Percentiles rank a stretch among this genome's conserved stretches.
Evolutionary conservation across 306 rosid species (phyloP).

Genomic region (Cicer bijugum): DNA sequence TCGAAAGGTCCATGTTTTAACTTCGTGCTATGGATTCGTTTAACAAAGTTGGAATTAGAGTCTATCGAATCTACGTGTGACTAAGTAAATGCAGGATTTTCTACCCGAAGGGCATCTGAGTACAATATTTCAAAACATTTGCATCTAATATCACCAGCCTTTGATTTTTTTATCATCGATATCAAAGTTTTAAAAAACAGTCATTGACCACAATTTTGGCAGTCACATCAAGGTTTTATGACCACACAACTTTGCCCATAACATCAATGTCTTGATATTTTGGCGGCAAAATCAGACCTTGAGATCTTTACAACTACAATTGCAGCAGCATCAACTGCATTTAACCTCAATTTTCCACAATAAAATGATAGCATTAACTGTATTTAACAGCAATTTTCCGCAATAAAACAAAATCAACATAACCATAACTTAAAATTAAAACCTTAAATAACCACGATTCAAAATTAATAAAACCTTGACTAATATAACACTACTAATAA

Average conservation of each 20-base stretch:
- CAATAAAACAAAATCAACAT: neutral
- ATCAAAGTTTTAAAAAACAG: neutral
- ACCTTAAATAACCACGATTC: neutral
- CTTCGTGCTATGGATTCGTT: neutral
- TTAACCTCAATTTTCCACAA: neutral
- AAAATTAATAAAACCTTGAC: neutral
- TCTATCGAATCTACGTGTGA: neutral
- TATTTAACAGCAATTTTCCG: neutral
- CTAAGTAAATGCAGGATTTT: neutral
- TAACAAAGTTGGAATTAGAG: neutral
- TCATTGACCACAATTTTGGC: neutral
- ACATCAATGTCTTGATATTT: neutral
- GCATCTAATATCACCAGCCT: neutral
- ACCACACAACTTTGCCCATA: neutral
- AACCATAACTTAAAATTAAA: conserved; percentile 3
- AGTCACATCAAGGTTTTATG: neutral
- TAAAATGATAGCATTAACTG: neutral
- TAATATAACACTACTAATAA: neutral
- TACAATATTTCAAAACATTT: neutral
- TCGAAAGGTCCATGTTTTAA: neutral
- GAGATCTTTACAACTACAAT: neutral
- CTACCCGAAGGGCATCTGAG: neutral
- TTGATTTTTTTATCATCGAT: neutral
- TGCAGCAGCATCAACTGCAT: neutral
- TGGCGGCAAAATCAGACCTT: neutral